These are phyloP conservation scores for Pseudopyrenochaeta lycopersici DNA, from an alignment of 2,329 filamentous ascomycete species.

Conservation along the genomic window DNA sequence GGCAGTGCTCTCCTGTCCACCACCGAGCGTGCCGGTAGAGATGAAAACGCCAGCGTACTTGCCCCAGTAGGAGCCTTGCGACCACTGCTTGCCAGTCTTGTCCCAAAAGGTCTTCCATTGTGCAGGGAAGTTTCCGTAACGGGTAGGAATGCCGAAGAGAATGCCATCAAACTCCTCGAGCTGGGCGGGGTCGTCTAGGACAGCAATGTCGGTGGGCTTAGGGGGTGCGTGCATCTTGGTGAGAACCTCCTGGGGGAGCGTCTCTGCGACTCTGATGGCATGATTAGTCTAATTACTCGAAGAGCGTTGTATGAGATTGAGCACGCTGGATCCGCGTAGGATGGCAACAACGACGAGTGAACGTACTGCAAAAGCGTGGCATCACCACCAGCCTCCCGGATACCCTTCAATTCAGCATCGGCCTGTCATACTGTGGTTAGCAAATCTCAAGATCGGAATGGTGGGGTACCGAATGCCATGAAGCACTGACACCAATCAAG, in stretches of 20 bases:
- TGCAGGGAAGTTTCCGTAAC: slow-evolving; percentile 95
- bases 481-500: neutral
- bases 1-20: slow-evolving; percentile 91
- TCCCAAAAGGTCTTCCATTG: slow-evolving; percentile 98
- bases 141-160: slow-evolving; percentile 92
- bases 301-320: neutral
- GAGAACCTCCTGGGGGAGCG: slow-evolving; percentile 83
- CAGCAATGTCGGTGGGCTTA: slow-evolving; percentile 71
- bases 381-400: slow-evolving; percentile 83
- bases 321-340: neutral
- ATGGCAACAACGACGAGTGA: neutral
- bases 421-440: slow-evolving; percentile 64
- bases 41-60: slow-evolving; percentile 94
- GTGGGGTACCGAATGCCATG: slow-evolving; percentile 1
- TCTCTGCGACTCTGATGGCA: slow-evolving; percentile 75
- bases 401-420: slow-evolving; percentile 88
- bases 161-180: slow-evolving; percentile 85
- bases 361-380: slow-evolving; percentile 83
- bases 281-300: slow-evolving; percentile 4
- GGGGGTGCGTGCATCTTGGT: slow-evolving; percentile 88
- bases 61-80: slow-evolving; percentile 77
- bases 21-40: slow-evolving; percentile 80
- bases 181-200: slow-evolving; percentile 66
- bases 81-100: slow-evolving; percentile 86
- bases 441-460: neutral